Base-by-base conservation (phyloP, 495 filamentous ascomycete species). In the Aspergillus cavernicola region DNA sequence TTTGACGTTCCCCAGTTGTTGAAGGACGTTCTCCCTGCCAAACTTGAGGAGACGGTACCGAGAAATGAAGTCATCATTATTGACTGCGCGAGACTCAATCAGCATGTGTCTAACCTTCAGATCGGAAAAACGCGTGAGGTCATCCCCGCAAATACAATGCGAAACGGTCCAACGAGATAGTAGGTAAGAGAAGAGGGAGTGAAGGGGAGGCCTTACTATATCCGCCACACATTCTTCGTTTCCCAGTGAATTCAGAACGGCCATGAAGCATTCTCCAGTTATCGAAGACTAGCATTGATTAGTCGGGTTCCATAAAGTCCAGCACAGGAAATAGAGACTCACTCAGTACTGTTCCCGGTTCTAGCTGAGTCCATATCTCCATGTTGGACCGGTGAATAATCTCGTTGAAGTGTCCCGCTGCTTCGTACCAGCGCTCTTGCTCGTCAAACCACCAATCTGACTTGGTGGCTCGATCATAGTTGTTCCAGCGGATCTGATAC, bases 201-300 rank as follows among this genome's bases (percentile, higher is more conserved):
- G 26, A 15, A 19, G 13, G 19, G 20, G 36, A 16, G 42, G 13
- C 16, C 86, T 72, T 70, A 91, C 87, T 85, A 64, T 96, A 95
- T 15, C 79, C 92, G 53, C 92, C 92, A 65, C 89, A 95, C 67
- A 97, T 86, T 58, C 90, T 84, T 58, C 92, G 75, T 61, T 85
- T 86, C 15, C 92, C 92, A 7, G 81, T 86, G 61, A 96, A 97
- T 12, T 81, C 78, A 18, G 81, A 80, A 56, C 92, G 76, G 3
- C 90, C 92, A 67, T 97, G 92, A 40, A 97, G 68, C 50, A 95
- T 89, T 53, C 92, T 80, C 91, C 91, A 97, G 63, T 97, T 97
- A 66, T 97, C 89, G 65, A 97, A 96, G 16, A 96, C 85, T 89
- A 50, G n/a, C 19, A 46, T 18, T 46, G 15, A 38, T 36, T 41